Percentiles rank a stretch among this genome's conserved stretches.
These are phyloP conservation scores for Fusarium algeriense DNA, from an alignment of 2,329 filamentous ascomycete genomes.

Conservation along the genomic window DNA sequence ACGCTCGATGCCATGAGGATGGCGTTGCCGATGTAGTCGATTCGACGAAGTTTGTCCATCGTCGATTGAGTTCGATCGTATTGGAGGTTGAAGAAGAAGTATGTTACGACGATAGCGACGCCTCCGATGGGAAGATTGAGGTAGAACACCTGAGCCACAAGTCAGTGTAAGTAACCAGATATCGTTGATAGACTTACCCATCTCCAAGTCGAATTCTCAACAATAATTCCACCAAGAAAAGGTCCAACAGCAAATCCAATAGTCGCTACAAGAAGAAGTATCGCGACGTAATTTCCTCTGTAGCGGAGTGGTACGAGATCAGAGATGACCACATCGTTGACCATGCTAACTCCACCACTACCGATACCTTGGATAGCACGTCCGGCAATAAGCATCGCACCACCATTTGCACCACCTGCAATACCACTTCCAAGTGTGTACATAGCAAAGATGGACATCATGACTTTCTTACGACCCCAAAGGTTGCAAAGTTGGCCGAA, in stretches of 20 bases:
- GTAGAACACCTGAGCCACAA: slow-evolving; percentile 55
- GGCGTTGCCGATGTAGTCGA: slow-evolving; percentile 60
- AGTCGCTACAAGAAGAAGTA: slow-evolving; percentile 50
- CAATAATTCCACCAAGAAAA: slow-evolving; percentile 49
- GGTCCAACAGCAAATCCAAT: slow-evolving; percentile 54
- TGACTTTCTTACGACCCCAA: slow-evolving; percentile 62
- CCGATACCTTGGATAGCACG: slow-evolving; percentile 58
- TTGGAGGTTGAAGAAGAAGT: slow-evolving; percentile 56
- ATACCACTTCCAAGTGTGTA: slow-evolving; percentile 66
- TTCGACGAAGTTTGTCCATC: slow-evolving; percentile 49
- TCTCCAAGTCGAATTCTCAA: slow-evolving; percentile 53
- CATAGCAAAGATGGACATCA: slow-evolving; percentile 56
- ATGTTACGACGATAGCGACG: slow-evolving; percentile 47
- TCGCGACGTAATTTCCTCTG: slow-evolving; percentile 57
- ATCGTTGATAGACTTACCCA: slow-evolving; percentile 46
- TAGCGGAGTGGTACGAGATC: slow-evolving; percentile 65
- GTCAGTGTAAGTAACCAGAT: neutral
- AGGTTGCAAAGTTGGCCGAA: slow-evolving; percentile 64
- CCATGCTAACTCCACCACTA: slow-evolving; percentile 48
- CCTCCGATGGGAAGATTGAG: slow-evolving; percentile 58
- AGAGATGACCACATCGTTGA: slow-evolving; percentile 51
- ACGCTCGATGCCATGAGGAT: slow-evolving; percentile 56
- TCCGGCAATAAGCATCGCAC: slow-evolving; percentile 58
- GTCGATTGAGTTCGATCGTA: slow-evolving; percentile 42
- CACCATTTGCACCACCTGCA: slow-evolving; percentile 56